Evolutionary conservation across 2,329 filamentous ascomycete species (phyloP), one percentile per base, ranked within the genome.

Genomic region (Monilinia fructigena): DNA sequence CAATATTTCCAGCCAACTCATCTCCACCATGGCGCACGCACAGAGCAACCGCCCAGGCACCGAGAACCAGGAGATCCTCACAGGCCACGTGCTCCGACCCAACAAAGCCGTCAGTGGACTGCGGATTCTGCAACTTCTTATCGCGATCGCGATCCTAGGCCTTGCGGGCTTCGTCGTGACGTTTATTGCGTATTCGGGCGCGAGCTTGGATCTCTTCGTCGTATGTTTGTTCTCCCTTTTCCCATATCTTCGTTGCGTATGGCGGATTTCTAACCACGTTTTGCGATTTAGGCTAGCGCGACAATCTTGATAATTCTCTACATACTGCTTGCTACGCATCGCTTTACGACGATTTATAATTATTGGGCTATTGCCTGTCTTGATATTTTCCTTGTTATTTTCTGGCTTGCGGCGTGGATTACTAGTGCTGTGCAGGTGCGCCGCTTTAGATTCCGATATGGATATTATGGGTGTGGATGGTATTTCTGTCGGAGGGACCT

Each of bases 131-230:
- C 59, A 66, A 31, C 23, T 66, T 4, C 31, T 63, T 6, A 16
- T 63, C 38, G 65, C 65, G 2, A 16, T 66, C 12, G 45, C 59
- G 12, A 63, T 66, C 5, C 26, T 66, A 4, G 65, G 65, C 0
- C 38, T 63, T 35, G 60, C 65, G 11, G 65, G 42, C 10, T 66
- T 50, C 20, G 65, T 63, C 11, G 59, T 66, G 11, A 63, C 65
- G 0, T 63, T 50, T 45, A 63, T 56, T 10, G 40, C 59, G 12
- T 66, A 63, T 26, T 63, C 58, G 2, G 65, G 65, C 1, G 65
- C 58, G 4, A 50, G 42, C 6, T 45, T 66, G n/a, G 58, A 55
- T 26, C 35, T 56, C 12, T 63, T 66, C 14, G 62, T 45, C 23
- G 65, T 66, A 63, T 18, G 65, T 31, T 5, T 14, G 14, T 45